Conservation (phyloP, 1,284 basidiomycete genomes). For the Cystobasidium pallidum region DNA sequence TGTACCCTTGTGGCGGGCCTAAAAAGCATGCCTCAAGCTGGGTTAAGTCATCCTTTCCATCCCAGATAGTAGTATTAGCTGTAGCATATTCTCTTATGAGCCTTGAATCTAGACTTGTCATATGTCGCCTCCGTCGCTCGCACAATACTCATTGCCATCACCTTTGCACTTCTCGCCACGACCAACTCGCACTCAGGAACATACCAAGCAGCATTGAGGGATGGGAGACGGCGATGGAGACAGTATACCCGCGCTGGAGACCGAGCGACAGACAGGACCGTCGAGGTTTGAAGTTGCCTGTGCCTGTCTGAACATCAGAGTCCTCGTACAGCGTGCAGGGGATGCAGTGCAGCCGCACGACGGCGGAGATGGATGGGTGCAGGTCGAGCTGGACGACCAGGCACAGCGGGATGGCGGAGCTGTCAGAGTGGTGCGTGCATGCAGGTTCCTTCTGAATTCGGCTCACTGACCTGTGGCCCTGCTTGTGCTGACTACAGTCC, state of each 20-base stretch:
- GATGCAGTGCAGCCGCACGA: not conserved
- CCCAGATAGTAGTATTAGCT: not conserved
- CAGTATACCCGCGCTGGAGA: not conserved
- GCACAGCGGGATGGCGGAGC: constrained; percentile 18
- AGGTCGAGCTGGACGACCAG: constrained; percentile 14
- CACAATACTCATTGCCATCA: no score
- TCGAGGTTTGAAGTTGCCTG: constrained; percentile 3
- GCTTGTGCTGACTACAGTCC: not conserved
- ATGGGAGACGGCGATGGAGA: not conserved
- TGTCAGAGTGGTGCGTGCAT: constrained; percentile 16
- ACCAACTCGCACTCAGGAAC: not conserved
- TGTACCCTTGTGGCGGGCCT: no score
- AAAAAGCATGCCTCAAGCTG: no score
- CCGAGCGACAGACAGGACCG: not conserved
- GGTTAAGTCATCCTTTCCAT: no score
- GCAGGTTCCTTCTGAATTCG: not conserved
- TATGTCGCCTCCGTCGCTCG: no score
- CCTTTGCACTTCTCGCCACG: not conserved
- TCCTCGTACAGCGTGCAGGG: not conserved
- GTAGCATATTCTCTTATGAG: not conserved
- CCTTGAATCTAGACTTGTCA: no score
- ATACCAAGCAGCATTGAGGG: not conserved
- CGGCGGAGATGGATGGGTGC: constrained; percentile 8
- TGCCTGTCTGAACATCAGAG: constrained; percentile 23
- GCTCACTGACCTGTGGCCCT: not conserved